phyloP scores from a whole-genome alignment of 2,329 filamentous ascomycete genomes.

The Stemphylium lycopersici region DNA sequence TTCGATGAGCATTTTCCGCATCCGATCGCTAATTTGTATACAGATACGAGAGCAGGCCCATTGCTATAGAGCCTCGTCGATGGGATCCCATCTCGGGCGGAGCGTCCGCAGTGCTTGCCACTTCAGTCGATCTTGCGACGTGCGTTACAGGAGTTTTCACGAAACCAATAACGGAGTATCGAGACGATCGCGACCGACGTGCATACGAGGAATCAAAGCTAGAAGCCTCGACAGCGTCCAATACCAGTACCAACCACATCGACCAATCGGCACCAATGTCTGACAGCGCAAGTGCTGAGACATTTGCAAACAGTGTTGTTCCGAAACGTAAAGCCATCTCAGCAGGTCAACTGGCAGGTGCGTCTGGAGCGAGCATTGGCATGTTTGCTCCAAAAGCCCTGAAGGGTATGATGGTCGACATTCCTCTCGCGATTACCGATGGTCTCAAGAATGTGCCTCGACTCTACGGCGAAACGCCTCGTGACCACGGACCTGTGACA shows the following conservation, averaged over 20 bases:
- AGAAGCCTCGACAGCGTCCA: no score
- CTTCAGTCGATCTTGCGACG: conserved; percentile 61
- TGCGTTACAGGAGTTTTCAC: conserved; percentile 46
- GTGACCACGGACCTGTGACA: conserved; percentile 74
- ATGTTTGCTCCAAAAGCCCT: conserved; percentile 15
- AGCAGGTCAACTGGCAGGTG: conserved; percentile 8
- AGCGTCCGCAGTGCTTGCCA: conserved; percentile 62
- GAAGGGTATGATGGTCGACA: conserved; percentile 63
- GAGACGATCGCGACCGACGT: neutral
- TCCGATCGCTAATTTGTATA: no score
- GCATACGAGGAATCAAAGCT: neutral
- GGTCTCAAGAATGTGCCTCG: conserved; percentile 84
- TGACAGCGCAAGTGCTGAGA: neutral
- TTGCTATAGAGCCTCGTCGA: conserved; percentile 41
- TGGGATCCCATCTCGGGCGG: conserved; percentile 71
- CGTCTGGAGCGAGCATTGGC: conserved; percentile 17
- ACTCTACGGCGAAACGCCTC: conserved; percentile 79
- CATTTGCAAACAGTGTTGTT: no score
- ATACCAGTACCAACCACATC: no score
- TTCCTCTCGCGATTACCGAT: conserved; percentile 56
- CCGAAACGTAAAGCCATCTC: no score
- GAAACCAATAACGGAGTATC: neutral
- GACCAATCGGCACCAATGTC: no score
- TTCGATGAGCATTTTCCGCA: no score
- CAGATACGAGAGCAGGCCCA: conserved; percentile 24